Conservation (phyloP, 805 yeast genomes). For the Nadsonia fulvescens region DNA sequence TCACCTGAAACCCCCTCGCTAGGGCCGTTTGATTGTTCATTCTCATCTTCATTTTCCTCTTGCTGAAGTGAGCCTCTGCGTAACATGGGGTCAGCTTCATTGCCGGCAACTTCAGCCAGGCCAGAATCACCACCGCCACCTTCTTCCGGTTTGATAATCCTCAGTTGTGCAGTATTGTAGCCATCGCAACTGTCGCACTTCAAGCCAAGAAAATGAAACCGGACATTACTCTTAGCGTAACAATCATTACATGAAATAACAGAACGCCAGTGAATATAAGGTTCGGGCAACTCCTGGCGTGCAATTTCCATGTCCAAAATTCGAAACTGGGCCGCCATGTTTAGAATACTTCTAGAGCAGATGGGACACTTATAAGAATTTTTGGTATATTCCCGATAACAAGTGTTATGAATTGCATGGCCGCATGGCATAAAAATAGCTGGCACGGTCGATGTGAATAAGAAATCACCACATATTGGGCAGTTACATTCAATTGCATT, state of each 20-base stretch:
- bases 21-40: too few species aligned
- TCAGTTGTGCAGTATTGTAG: slow-evolving; percentile 66
- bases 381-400: slow-evolving; percentile 67
- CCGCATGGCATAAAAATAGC: slow-evolving; percentile 91
- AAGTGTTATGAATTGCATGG: slow-evolving; percentile 76
- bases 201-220: slow-evolving; percentile 71
- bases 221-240: slow-evolving; percentile 55
- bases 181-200: slow-evolving; percentile 77
- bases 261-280: slow-evolving; percentile 59
- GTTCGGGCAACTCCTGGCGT: slow-evolving; percentile 63
- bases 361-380: slow-evolving; percentile 84
- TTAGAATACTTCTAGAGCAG: slow-evolving; percentile 66
- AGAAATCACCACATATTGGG: slow-evolving; percentile 81
- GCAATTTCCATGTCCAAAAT: slow-evolving; percentile 70
- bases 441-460: slow-evolving; percentile 64
- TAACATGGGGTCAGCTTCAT: too few species aligned
- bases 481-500: slow-evolving; percentile 82
- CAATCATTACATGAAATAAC: slow-evolving; percentile 65
- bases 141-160: slow-evolving; percentile 56
- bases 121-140: too few species aligned
- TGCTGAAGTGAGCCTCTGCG: too few species aligned
- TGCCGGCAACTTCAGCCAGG: too few species aligned
- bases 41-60: too few species aligned
- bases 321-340: slow-evolving; percentile 79
- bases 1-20: too few species aligned